These are phyloP conservation scores for Bauhinia variegata DNA, from an alignment of 306 rosid species.

Conservation along the genomic window DNA sequence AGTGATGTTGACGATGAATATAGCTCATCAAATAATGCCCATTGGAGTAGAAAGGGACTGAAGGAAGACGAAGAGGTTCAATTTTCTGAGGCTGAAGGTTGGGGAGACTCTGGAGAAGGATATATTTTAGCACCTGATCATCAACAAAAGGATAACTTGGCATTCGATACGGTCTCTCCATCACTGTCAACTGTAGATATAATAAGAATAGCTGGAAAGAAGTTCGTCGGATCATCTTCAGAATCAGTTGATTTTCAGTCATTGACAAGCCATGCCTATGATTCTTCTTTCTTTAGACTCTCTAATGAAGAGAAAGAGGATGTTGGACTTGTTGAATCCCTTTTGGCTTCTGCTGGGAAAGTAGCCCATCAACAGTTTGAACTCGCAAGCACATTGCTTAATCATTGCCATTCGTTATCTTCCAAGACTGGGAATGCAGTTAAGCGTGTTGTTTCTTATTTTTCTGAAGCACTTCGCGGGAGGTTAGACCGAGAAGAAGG, in stretches of 20 bases:
- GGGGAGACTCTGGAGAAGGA: conserved; percentile 10
- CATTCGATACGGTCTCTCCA: conserved; percentile 23
- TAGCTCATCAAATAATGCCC: too few species aligned
- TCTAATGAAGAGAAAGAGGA: conserved; percentile 31
- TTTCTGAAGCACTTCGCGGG: conserved; percentile 44
- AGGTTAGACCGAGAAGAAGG: conserved; percentile 44
- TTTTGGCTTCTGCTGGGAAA: conserved; percentile 45
- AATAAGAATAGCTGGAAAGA: conserved; percentile 45
- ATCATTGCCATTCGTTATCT: conserved; percentile 28
- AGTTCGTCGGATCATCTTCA: conserved; percentile 39
- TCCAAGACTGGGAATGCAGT: conserved; percentile 43
- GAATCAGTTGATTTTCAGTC: conserved; percentile 14
- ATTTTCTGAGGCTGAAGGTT: conserved; percentile 2
- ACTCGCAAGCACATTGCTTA: conserved; percentile 35
- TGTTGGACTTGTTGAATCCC: conserved; percentile 43
- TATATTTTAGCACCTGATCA: conserved; percentile 1
- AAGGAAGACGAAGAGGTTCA: background rate
- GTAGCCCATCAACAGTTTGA: conserved; percentile 39
- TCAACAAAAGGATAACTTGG: conserved; percentile 29
- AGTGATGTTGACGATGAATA: too few species aligned
- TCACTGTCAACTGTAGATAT: conserved; percentile 44
- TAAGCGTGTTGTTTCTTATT: conserved; percentile 39
- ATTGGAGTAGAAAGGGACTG: conserved; percentile 14
- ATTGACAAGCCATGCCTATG: too few species aligned
- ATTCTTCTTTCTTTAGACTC: conserved; percentile 35